Evolutionary conservation across 176 grass and related monocot genomes (phyloP).

Genomic region (Echinochloa phyllopogon): DNA sequence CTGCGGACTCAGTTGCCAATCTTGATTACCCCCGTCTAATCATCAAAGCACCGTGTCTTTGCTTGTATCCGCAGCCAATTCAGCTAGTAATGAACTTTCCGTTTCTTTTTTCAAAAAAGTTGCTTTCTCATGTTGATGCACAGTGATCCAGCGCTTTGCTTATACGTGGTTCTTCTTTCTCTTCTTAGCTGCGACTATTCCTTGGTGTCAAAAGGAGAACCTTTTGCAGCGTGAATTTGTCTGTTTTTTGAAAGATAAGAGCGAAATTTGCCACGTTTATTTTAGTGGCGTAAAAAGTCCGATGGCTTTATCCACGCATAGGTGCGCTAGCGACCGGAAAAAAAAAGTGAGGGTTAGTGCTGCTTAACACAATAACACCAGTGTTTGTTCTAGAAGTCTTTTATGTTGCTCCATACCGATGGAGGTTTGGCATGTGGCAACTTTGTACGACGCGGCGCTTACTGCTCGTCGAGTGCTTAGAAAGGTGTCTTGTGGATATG

Average conservation of each 20-base stretch:
- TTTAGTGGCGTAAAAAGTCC: slow-evolving; percentile 29
- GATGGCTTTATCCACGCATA: slow-evolving; percentile 27
- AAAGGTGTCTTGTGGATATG: slow-evolving; percentile 39
- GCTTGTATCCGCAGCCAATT: slow-evolving; percentile 6
- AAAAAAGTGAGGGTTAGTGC: slow-evolving; percentile 10
- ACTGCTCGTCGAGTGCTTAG: not conserved
- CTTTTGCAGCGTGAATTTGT: not conserved
- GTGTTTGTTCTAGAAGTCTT: not conserved
- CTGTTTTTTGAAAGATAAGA: not conserved
- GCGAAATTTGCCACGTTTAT: not conserved
- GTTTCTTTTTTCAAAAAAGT: not conserved
- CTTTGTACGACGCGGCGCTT: not conserved
- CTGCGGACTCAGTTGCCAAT: slow-evolving; percentile 19
- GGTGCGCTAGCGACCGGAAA: not conserved
- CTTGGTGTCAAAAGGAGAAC: slow-evolving; percentile 18
- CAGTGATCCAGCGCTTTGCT: slow-evolving; percentile 17
- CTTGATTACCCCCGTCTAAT: slow-evolving; percentile 7
- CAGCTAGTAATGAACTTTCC: not conserved
- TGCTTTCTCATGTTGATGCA: not conserved
- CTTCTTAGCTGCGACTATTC: slow-evolving; percentile 17
- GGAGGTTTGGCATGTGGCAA: slow-evolving; percentile 29
- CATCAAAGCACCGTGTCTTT: not conserved
- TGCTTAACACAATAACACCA: slow-evolving; percentile 5
- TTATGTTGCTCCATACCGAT: not conserved
- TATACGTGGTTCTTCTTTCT: not conserved